Conservation (phyloP, 305 asterid species). For the Caryopteris hybrid region DNA sequence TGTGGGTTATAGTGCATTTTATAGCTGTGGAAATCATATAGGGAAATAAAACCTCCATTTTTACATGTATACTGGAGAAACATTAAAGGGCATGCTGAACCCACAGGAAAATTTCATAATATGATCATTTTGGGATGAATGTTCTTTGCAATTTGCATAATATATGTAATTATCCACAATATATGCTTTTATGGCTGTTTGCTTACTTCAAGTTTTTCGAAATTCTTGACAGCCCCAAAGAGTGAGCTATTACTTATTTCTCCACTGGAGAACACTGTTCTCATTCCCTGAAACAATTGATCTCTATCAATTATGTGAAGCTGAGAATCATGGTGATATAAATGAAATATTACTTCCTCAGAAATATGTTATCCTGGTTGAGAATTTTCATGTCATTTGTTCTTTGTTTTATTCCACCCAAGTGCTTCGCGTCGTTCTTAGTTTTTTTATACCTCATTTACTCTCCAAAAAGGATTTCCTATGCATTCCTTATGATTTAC, state of each 20-base stretch:
- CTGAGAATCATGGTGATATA: not conserved
- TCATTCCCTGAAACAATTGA: not conserved
- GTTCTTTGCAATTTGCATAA: no score
- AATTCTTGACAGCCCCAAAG: not conserved
- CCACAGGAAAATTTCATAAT: not conserved
- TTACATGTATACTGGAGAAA: not conserved
- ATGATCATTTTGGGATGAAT: not conserved
- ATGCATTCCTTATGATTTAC: not conserved
- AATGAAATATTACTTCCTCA: not conserved
- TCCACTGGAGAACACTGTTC: not conserved
- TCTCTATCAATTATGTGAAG: not conserved
- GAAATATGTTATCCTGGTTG: not conserved
- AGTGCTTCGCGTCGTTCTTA: not conserved
- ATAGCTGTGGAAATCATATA: not conserved
- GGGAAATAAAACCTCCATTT: not conserved
- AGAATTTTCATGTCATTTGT: not conserved
- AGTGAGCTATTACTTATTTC: not conserved
- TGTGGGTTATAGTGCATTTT: not conserved
- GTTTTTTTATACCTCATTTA: constrained; percentile 8
- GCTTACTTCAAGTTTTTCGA: not conserved
- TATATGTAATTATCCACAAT: not conserved
- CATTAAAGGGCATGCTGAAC: not conserved
- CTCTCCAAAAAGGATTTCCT: not conserved
- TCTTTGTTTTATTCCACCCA: not conserved
- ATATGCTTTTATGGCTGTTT: not conserved